Percentiles rank a stretch among this genome's conserved stretches.
Evolutionary conservation across 1,284 basidiomycete genomes (phyloP).

Genomic region (Mycosarcoma mackinlayi): DNA sequence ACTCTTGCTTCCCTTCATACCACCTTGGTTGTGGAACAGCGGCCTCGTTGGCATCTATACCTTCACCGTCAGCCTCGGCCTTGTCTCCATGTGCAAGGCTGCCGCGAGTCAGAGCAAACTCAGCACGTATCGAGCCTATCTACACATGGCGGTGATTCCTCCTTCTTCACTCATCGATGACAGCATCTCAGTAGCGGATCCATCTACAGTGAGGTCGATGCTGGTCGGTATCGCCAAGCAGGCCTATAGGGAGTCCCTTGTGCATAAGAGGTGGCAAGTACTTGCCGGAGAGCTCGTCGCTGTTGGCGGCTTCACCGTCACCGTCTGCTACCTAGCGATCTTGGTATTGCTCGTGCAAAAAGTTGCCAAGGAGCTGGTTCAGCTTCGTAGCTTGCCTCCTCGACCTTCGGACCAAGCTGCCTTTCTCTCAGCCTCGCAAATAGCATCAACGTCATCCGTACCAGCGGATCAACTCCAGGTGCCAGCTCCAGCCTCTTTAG

Average conservation of each 20-base stretch:
- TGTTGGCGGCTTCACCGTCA: slow-evolving; percentile 1
- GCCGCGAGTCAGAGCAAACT: slow-evolving; percentile 2
- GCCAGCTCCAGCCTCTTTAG: not conserved
- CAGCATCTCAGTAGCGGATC: not conserved
- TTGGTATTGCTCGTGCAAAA: slow-evolving; percentile 10
- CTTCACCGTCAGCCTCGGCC: not conserved
- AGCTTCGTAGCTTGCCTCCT: slow-evolving; percentile 8
- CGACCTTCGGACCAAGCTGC: too few relatives aligned
- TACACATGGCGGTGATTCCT: slow-evolving; percentile 3
- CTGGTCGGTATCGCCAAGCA: slow-evolving; percentile 2
- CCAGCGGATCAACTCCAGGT: too few relatives aligned
- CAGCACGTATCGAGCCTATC: not conserved
- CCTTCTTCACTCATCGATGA: not conserved
- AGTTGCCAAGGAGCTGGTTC: slow-evolving; percentile 19
- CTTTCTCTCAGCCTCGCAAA: too few relatives aligned
- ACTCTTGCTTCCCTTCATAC: slow-evolving; percentile 23
- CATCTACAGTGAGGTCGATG: not conserved
- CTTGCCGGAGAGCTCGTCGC: slow-evolving; percentile 9
- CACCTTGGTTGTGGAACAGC: slow-evolving; percentile 29
- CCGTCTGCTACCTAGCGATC: slow-evolving; percentile 7
- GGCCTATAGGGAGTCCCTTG: slow-evolving; percentile 4
- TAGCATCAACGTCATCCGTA: too few relatives aligned
- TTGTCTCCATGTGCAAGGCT: not conserved
- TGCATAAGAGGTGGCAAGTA: slow-evolving; percentile 9
- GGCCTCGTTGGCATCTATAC: slow-evolving; percentile 2